A percentile compares a stretch with the other conserved stretches of the same genome.
Evolutionary conservation across 2,329 filamentous ascomycete species (phyloP).

Genomic region (Sordariomycetes sp.): DNA sequence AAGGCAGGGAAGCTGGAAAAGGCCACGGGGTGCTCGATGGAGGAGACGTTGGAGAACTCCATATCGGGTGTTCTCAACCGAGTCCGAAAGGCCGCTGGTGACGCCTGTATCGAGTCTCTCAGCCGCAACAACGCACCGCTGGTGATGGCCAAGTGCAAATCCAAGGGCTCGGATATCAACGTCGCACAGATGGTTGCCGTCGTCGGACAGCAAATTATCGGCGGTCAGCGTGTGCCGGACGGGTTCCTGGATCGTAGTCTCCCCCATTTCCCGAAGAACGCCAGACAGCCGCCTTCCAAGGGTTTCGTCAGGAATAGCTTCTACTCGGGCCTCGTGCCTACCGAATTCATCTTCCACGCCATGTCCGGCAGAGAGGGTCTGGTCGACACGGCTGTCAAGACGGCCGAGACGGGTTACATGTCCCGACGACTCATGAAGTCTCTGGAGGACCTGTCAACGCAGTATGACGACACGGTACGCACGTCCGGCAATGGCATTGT

Average conservation of each 20-base stretch:
- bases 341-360: slow-evolving; percentile 95
- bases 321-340: slow-evolving; percentile 81
- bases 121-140: slow-evolving; percentile 87
- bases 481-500: slow-evolving; percentile 84
- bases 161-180: slow-evolving; percentile 95
- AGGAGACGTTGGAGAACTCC: slow-evolving; percentile 81
- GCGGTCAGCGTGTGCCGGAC: slow-evolving; percentile 81
- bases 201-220: slow-evolving; percentile 97
- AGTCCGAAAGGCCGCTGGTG: slow-evolving; percentile 83
- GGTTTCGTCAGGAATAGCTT: slow-evolving; percentile 97
- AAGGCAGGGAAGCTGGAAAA: slow-evolving; percentile 75
- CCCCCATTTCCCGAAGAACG: slow-evolving; percentile 91
- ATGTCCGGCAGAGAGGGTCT: slow-evolving; percentile 97
- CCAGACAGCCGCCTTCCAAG: slow-evolving; percentile 85
- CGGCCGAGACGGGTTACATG: slow-evolving; percentile 98
- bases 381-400: slow-evolving; percentile 98
- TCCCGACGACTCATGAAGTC: slow-evolving; percentile 97
- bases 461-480: slow-evolving; percentile 90
- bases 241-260: slow-evolving; percentile 93
- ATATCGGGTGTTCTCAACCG: slow-evolving; percentile 88
- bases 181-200: slow-evolving; percentile 98
- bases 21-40: slow-evolving; percentile 79
- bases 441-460: slow-evolving; percentile 82
- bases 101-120: slow-evolving; percentile 80
- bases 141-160: slow-evolving; percentile 95